phyloP scores from a whole-genome alignment of 345 rosid species.

The Bruguiera sexangula region DNA sequence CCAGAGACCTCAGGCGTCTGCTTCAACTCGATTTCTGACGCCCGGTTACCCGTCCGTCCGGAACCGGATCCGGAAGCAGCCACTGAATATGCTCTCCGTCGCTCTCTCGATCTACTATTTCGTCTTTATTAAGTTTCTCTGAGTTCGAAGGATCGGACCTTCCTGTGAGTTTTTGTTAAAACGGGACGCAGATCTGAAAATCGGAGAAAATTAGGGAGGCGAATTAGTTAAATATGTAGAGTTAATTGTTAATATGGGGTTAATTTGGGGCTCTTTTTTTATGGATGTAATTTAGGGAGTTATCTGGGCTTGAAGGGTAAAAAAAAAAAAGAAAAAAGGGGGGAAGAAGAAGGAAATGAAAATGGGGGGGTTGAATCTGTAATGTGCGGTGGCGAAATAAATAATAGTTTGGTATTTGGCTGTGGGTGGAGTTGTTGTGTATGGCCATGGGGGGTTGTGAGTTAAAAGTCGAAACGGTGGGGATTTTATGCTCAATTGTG shows the following conservation, averaged over 20 bases:
- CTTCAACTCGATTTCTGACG: conserved; percentile 43
- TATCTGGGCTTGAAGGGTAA: not conserved
- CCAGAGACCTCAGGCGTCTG: conserved; percentile 61
- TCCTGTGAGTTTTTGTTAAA: conserved; percentile 10
- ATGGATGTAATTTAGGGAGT: conserved; percentile 3
- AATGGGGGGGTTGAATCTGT: conserved; percentile 2
- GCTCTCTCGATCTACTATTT: not conserved
- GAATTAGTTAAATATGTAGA: not conserved
- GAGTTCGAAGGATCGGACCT: conserved; percentile 7
- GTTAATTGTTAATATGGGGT: not conserved
- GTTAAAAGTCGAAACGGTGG: too few species aligned
- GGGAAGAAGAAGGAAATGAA: not conserved
- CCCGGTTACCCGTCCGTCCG: not conserved
- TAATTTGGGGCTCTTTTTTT: not conserved
- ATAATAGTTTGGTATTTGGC: not conserved
- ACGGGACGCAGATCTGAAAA: conserved; percentile 17
- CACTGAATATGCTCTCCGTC: too few species aligned
- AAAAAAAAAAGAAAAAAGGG: not conserved
- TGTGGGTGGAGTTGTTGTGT: not conserved
- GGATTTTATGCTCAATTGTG: too few species aligned
- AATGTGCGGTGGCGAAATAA: conserved; percentile 2
- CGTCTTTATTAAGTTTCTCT: not conserved
- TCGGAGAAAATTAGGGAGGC: conserved; percentile 13
- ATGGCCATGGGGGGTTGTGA: too few species aligned
- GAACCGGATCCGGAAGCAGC: not conserved